phyloP scores from a whole-genome alignment of 139 green algal species.

The Micractinium conductrix region DNA sequence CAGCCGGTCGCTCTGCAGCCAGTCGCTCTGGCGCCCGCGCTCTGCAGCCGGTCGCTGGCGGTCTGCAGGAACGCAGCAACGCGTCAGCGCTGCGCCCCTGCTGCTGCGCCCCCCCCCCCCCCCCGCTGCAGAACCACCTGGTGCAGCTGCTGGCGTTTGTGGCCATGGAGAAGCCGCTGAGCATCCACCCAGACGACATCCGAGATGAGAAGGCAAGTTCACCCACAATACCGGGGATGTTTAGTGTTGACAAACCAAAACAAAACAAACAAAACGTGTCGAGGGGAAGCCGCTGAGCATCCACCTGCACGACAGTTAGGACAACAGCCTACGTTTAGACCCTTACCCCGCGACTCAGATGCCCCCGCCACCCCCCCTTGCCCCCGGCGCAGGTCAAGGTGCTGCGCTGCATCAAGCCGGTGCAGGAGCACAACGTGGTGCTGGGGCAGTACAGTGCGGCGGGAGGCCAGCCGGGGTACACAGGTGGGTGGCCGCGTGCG shows the following conservation, averaged over 20 bases:
- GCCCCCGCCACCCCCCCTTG: too few species aligned
- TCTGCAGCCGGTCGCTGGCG: too few species aligned
- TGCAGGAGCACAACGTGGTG: conserved; percentile 72
- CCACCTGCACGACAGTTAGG: too few species aligned
- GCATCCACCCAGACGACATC: conserved; percentile 91
- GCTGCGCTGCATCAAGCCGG: conserved; percentile 79
- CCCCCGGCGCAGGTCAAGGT: conserved; percentile 57
- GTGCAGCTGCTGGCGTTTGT: conserved; percentile 60
- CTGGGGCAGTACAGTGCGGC: conserved; percentile 92
- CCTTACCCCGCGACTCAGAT: too few species aligned
- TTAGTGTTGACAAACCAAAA: too few species aligned
- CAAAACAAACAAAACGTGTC: too few species aligned
- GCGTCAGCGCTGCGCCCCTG: neutral
- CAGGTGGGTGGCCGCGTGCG: neutral
- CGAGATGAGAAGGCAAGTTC: conserved; percentile 93
- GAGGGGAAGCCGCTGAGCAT: too few species aligned
- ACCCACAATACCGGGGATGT: too few species aligned
- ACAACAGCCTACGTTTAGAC: too few species aligned
- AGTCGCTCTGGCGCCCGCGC: too few species aligned
- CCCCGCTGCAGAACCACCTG: conserved; percentile 80
- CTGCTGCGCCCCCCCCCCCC: neutral
- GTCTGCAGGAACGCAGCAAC: too few species aligned
- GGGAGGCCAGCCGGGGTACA: conserved; percentile 33
- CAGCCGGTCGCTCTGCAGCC: too few species aligned
- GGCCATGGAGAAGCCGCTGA: conserved; percentile 95